Evolutionary conservation across 441 rosid genomes (phyloP), one percentile per base, ranked within the genome.

Genomic region (Melastoma candidum): DNA sequence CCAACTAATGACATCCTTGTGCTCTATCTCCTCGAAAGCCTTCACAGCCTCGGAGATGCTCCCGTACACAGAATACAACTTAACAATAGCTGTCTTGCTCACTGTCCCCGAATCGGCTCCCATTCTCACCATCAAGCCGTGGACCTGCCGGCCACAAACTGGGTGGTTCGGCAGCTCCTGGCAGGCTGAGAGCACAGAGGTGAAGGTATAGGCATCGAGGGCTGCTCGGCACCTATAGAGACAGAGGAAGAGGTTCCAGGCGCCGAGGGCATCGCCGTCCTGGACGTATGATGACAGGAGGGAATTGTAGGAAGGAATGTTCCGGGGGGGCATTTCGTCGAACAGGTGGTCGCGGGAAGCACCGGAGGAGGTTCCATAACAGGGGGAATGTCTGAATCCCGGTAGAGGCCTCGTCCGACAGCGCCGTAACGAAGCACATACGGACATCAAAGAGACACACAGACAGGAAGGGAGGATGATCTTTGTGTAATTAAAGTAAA

Each of bases 121-220:
- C 32, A 44, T 60, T 65, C 83, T 85, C 60, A 81, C 59, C 85
- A 85, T 81, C 57, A 83, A 47, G 13, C 77, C 75, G 63, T 85
- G 97, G 43, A 83, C 81, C 73, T 78, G 95, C 48, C 74, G 71
- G 63, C 92, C 97, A 5, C 70, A 71, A 46, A 64, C 62, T 4
- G 64, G 73, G 46, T 54, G 59, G 3, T 6, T 29, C 3, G 76
- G 81, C 64, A 83, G 68, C 46, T 60, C 58, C 41, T 84, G 59
- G 65, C 95, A 88, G 0, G 85, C 96, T 0, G 71, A 57, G 57
- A 88, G 77, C 64, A 83, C 73, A 1, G 92, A 85, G 10, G 95
- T 75, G 75, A 83, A 83, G 51, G 95, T 76, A 63, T 75, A 71
- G 0, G 81, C 67, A 58, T 72, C 71, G 22, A 85, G 84, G 49